Evolutionary conservation across 352 stramenopile species (phyloP).

Genomic region (Poterioochromonas sp.): DNA sequence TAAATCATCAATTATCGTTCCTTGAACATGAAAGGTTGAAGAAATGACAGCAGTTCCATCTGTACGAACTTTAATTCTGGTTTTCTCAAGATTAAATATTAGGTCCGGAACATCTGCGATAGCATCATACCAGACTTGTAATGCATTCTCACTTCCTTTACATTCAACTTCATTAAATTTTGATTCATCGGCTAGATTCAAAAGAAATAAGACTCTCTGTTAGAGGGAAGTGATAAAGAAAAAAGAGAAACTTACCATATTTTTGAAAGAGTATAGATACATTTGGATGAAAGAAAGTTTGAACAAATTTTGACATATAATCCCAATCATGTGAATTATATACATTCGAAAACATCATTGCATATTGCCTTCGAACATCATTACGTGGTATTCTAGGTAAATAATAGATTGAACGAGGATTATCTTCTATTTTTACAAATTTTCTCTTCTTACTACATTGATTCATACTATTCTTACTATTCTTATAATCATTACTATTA

Average conservation of each 20-base stretch:
- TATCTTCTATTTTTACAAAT: too few species aligned
- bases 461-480: too few species aligned
- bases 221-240: not conserved
- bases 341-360: not conserved
- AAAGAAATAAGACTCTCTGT: not conserved
- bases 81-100: not conserved
- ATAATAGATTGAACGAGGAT: too few species aligned
- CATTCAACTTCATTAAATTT: not conserved
- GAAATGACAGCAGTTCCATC: not conserved
- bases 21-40: not conserved
- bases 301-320: not conserved
- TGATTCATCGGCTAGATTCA: not conserved
- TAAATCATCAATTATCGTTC: not conserved
- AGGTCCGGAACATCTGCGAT: not conserved
- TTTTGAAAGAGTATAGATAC: not conserved
- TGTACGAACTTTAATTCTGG: not conserved
- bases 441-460: too few species aligned
- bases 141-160: too few species aligned
- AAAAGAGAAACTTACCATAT: not conserved
- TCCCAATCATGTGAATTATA: not conserved
- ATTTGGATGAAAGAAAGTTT: not conserved
- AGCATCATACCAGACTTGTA: not conserved
- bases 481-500: too few species aligned
- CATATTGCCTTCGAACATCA: not conserved
- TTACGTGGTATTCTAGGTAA: too few species aligned